Base-by-base conservation (phyloP, 352 stramenopile species). In the Pythium sp. region DNA sequence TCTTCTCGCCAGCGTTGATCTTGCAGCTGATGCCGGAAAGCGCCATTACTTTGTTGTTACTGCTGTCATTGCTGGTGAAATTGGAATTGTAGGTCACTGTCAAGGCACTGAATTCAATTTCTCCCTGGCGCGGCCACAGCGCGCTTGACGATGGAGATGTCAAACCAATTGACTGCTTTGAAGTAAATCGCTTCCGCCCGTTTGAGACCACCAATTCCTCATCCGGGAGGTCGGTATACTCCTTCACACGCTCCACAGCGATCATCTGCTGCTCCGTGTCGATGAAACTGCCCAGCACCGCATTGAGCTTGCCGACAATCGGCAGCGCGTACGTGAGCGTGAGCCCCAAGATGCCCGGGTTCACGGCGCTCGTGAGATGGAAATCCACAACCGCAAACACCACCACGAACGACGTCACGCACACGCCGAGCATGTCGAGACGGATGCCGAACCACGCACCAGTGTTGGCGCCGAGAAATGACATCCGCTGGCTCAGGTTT, bases 241-340 rank as follows among this genome's bases (percentile, higher is more conserved):
- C 90, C 34, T 87, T 83, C 30, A 97, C 79, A 18, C 92, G 87
- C 72, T 98, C 91, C 15, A 97, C 90, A 5, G 86, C 82, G n/a
- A 97, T 93, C 86, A 97, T 96, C 47, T 97, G 86, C 28, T 93
- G 90, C 73, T 98, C 92, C 1, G 91, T 96, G 56, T 94, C 89
- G 38, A 95, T 76, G 28, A 97, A 95, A 32, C 83, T 91, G 5
- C 85, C 87, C 15, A 97, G 73, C 20, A 95, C 81, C 0, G 84
- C 79, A 53, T 96, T 97, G n/a, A 97, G 69, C 60, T 95, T 96
- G 8, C 81, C 82, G 5, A 97, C 89, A 54, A 98, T 89, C 0
- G 90, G 90, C 22, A 96, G 73, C 14, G 92, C 86, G 57, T 98
- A 98, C 36, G 87, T 95, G n/a, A 98, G 79, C 26, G 90, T 96